Conservation (phyloP, 129 eudicot genomes). For the Tagetes erecta region DNA sequence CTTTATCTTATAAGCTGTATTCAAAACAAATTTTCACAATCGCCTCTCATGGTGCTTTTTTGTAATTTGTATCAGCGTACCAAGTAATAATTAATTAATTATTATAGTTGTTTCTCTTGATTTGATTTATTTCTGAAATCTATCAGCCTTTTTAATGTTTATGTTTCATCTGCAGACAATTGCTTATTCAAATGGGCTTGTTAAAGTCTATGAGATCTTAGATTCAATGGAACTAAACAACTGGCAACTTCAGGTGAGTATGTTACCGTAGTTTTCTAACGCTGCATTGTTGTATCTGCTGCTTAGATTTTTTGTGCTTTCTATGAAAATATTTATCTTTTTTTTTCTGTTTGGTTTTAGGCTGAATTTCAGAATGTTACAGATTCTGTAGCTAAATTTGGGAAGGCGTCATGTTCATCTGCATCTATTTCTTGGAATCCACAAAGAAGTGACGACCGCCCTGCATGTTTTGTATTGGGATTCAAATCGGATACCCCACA, state of each 20-base stretch:
- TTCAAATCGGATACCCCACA: constrained; percentile 64
- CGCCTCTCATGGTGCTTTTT: not conserved
- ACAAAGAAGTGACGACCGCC: constrained; percentile 61
- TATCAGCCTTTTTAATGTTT: not conserved
- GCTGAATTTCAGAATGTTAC: constrained; percentile 91
- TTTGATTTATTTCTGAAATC: constrained; percentile 2
- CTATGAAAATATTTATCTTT: not conserved
- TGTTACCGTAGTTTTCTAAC: constrained; percentile 43
- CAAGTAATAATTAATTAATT: not conserved
- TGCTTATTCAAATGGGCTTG: not conserved
- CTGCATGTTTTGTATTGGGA: constrained; percentile 77
- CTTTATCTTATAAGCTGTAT: constrained; percentile 1
- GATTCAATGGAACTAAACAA: constrained; percentile 39
- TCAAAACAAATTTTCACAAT: constrained; percentile 12
- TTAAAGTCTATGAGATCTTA: not conserved
- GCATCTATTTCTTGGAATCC: constrained; percentile 93
- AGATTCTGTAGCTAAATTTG: constrained; percentile 69
- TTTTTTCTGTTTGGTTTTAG: constrained; percentile 34
- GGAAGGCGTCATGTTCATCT: constrained; percentile 60
- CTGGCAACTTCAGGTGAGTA: constrained; percentile 77
- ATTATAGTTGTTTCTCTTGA: not conserved
- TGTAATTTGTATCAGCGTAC: not conserved
- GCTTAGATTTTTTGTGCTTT: not conserved
- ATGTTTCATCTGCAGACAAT: not conserved
- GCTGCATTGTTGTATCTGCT: constrained; percentile 8